Evolutionary conservation across 805 yeast genomes (phyloP).

Genomic region (Metschnikowia gruessii): DNA sequence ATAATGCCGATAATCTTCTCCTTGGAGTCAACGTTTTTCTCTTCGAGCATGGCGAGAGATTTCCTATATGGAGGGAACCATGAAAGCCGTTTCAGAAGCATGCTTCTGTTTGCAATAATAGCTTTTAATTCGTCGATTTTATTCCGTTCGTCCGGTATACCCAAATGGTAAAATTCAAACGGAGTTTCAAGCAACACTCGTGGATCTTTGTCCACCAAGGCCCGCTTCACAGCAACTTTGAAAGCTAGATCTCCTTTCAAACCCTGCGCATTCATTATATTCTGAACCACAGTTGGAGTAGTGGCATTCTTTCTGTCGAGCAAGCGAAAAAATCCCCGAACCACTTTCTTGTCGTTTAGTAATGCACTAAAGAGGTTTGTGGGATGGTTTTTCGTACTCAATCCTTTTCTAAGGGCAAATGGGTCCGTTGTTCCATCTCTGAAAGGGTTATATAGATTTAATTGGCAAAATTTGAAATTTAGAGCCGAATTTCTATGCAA

Average conservation of each 20-base stretch:
- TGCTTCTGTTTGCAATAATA: conserved; percentile 14
- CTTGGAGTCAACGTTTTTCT: conserved; percentile 3
- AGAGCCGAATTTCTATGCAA: not conserved
- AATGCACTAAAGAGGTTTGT: conserved; percentile 9
- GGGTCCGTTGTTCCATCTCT: conserved; percentile 13
- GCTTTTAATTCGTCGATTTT: conserved; percentile 14
- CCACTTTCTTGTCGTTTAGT: conserved; percentile 10
- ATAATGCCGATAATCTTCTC: conserved; percentile 5
- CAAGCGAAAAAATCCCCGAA: conserved; percentile 6
- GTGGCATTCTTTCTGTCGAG: not conserved
- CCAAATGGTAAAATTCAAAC: conserved; percentile 9
- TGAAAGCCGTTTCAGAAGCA: conserved; percentile 10
- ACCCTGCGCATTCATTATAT: conserved; percentile 12
- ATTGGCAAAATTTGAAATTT: conserved; percentile 4
- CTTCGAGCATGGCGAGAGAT: conserved; percentile 8
- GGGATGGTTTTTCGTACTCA: conserved; percentile 12
- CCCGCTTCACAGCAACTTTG: conserved; percentile 8
- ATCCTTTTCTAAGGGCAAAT: conserved; percentile 12
- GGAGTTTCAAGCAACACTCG: conserved; percentile 10
- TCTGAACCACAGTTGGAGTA: conserved; percentile 7
- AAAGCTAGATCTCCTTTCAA: conserved; percentile 12
- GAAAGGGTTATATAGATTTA: conserved; percentile 14
- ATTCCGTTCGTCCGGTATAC: not conserved
- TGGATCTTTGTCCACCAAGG: conserved; percentile 4
- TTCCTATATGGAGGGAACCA: conserved; percentile 13